These are phyloP conservation scores for Leptographium flavum DNA, from an alignment of 2,329 filamentous ascomycete species.

Conservation along the genomic window DNA sequence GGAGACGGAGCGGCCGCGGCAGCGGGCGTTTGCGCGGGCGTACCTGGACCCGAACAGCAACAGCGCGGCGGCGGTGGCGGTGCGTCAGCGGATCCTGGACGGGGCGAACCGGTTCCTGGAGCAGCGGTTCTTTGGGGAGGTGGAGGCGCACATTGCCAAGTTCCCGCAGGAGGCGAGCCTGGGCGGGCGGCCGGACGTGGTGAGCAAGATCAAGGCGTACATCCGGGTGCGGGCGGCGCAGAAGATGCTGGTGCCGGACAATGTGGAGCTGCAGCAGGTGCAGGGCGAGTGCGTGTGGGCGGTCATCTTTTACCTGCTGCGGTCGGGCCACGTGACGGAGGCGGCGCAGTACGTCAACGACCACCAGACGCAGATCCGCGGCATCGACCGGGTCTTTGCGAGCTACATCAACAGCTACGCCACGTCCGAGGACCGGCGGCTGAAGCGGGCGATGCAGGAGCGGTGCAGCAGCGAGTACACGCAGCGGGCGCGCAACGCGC, in stretches of 20 bases:
- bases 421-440: conserved; percentile 57
- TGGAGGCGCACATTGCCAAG: conserved; percentile 65
- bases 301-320: conserved; percentile 79
- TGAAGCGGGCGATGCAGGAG: conserved; percentile 67
- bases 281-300: conserved; percentile 85
- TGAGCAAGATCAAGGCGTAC: conserved; percentile 87
- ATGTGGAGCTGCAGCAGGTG: conserved; percentile 64
- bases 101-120: conserved; percentile 74
- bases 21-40: conserved; percentile 60
- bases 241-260: conserved; percentile 74
- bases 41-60: conserved; percentile 65
- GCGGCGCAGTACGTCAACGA: conserved; percentile 75
- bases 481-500: conserved; percentile 68
- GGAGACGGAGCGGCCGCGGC: conserved; percentile 46
- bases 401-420: conserved; percentile 79
- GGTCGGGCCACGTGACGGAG: conserved; percentile 71
- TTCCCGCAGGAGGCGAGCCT: conserved; percentile 80
- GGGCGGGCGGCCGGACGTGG: conserved; percentile 73
- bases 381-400: conserved; percentile 80
- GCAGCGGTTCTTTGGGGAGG: conserved; percentile 61
- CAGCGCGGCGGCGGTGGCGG: conserved; percentile 46
- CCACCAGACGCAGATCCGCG: conserved; percentile 68
- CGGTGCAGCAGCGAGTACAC: conserved; percentile 84
- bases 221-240: conserved; percentile 66
- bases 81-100: conserved; percentile 66